Base-by-base conservation (phyloP, 257 asterid species). In the Scutellaria minor region DNA sequence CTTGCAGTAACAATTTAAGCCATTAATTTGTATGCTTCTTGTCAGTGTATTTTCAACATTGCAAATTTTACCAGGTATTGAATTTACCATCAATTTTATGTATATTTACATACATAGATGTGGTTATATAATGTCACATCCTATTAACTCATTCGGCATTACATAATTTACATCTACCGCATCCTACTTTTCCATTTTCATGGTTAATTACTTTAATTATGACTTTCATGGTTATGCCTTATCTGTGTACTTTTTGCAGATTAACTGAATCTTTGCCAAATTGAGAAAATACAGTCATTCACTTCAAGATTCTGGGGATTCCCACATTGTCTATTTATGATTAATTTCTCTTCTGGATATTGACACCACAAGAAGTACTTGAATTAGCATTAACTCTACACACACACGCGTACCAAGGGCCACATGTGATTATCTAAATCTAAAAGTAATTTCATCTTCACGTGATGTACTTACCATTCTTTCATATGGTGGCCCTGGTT, bases 391-490 rank as follows among this genome's bases (percentile, higher is more conserved):
- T 75, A 42, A 52, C 62, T 40, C 42, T 24, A 7, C 14, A 54
- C 64, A 59, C 70, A 53, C 39, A 54, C 37, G 27, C 18, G 3
- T 3, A 27, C 37, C 37, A 31, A 3, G 37, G 37, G 37, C 37
- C 37, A 31, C 37, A 31, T 31, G 37, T 31, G 37, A 3, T 31
- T 31, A 31, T 31, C 37, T 31, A 31, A 31, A 31, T 4, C 37
- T 4, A 2, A 51, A 75, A 56, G 67, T 64, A 60, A 79, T 72
- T 76, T 72, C 65, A 68, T 77, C 77, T 35, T 68, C 44, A 39
- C 3, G 6, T 54, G 68, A 40, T 54, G 53, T 47, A 47, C 42
- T 53, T n/a, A 8, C 10, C 40, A 6, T 4, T 27, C 64, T 65
- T 54, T 3, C 20, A 9, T 6, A 9, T 18, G 64, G 51, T 72